Base-by-base conservation (phyloP, 345 rosid genomes). In the Camelina sativa region DNA sequence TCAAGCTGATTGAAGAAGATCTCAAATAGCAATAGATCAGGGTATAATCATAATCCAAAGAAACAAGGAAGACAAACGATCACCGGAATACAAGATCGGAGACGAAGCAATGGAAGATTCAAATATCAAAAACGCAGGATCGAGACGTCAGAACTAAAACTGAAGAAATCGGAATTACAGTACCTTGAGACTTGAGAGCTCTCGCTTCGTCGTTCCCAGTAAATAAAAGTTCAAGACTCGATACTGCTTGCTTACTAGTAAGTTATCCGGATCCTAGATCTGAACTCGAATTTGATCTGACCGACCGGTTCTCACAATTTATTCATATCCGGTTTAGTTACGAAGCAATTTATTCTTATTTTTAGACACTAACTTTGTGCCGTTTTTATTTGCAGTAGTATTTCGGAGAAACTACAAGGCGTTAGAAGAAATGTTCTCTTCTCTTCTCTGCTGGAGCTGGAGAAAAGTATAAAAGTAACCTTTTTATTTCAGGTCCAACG, bases 71-170 rank as follows among this genome's bases (percentile, higher is more conserved):
- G 69, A 35, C 35, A 76, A 8, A 62, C 59, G 37, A 76, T 55
- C 51, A 54, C 19, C 73, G 23, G 48, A 55, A 32, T 19, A 15
- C 2, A 13, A 25, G 46, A 70, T 63, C 75, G 37, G 80, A 46
- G 60, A 47, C 35, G 59, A 69, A 55, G 38, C 71, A 63, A 70
- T 70, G 61, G 25, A 62, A 23, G 59, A 69, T 43, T 62, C 73
- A 61, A 13, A 11, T 28, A 28, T 38, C 9, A 32, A 17, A 51
- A 51, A 13, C 30, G 37, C 11, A 28, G 38, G 46, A 75, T 40
- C 28, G 30, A 30, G 65, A 70, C 30, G 43, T 62, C 41, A 61
- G 30, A 62, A n/a, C 44, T 32, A 41, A 43, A 16, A n/a, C 16
- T 8, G n/a, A 58, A 47, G 72, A 50, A 61, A 67, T 52, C 20